Evolutionary conservation across 140 eudicot genomes (phyloP).

Genomic region (Oenanthe javanica): DNA sequence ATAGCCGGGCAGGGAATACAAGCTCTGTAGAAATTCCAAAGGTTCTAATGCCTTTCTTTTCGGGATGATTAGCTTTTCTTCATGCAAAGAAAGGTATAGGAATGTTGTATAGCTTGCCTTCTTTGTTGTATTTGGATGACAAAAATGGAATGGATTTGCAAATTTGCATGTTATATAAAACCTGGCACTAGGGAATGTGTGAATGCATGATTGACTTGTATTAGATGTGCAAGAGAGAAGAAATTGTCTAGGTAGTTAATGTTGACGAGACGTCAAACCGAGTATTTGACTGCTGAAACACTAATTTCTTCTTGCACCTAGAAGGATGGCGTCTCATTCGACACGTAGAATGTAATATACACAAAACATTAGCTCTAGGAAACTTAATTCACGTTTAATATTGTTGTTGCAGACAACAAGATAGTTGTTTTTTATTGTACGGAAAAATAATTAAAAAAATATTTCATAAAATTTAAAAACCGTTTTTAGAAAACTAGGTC

Average conservation of each 20-base stretch:
- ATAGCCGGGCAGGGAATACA: not conserved
- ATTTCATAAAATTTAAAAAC: too few relatives aligned
- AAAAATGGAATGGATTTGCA: not conserved
- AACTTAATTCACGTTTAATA: too few relatives aligned
- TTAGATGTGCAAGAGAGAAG: not conserved
- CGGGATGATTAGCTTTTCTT: not conserved
- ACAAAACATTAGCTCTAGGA: too few relatives aligned
- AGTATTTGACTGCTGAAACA: not conserved
- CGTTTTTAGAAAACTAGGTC: too few relatives aligned
- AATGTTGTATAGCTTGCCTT: not conserved
- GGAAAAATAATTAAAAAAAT: too few relatives aligned
- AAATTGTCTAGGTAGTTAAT: not conserved
- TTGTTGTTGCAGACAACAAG: too few relatives aligned
- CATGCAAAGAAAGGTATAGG: conserved; percentile 4
- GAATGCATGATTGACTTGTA: not conserved
- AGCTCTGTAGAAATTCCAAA: not conserved
- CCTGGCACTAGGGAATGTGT: too few relatives aligned
- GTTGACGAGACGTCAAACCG: not conserved
- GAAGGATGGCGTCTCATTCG: not conserved
- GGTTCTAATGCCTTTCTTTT: not conserved
- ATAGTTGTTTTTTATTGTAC: too few relatives aligned
- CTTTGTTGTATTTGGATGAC: not conserved
- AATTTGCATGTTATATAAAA: not conserved
- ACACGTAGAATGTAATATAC: not conserved
- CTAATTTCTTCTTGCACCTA: not conserved